Percentiles rank a stretch among this genome's conserved stretches.
Evolutionary conservation across 176 grass and related monocot genomes (phyloP).

Genomic region (Carex kokanica): DNA sequence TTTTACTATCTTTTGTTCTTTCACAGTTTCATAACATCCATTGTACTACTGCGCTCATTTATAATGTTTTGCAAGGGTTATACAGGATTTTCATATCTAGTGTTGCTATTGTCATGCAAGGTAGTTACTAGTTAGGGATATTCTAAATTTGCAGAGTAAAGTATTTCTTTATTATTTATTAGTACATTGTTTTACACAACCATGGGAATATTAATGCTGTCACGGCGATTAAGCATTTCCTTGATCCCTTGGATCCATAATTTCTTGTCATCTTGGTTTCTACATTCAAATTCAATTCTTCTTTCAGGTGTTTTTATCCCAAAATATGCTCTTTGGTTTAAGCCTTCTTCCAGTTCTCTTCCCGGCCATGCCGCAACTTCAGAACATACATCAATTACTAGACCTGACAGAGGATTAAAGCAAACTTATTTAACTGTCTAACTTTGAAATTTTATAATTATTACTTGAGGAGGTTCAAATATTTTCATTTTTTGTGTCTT

Average conservation of each 20-base stretch:
- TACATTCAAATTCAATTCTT: slow-evolving; percentile 85
- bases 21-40: background rate
- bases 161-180: background rate
- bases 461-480: background rate
- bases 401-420: slow-evolving; percentile 36
- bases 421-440: background rate
- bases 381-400: slow-evolving; percentile 51
- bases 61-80: background rate
- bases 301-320: slow-evolving; percentile 66
- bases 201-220: slow-evolving; percentile 39
- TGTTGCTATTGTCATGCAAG: background rate
- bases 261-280: slow-evolving; percentile 51
- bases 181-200: slow-evolving; percentile 20
- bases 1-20: background rate
- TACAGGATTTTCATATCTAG: background rate
- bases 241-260: slow-evolving; percentile 72
- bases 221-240: slow-evolving; percentile 56
- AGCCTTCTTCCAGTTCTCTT: slow-evolving; percentile 62
- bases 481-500: too few relatives aligned
- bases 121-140: background rate
- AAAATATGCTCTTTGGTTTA: slow-evolving; percentile 63
- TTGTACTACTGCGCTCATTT: too few relatives aligned
- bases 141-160: slow-evolving; percentile 2
- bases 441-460: background rate
- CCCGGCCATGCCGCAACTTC: slow-evolving; percentile 75